Conservation (phyloP, 352 stramenopile species). For the Phytopythium mirpurense region DNA sequence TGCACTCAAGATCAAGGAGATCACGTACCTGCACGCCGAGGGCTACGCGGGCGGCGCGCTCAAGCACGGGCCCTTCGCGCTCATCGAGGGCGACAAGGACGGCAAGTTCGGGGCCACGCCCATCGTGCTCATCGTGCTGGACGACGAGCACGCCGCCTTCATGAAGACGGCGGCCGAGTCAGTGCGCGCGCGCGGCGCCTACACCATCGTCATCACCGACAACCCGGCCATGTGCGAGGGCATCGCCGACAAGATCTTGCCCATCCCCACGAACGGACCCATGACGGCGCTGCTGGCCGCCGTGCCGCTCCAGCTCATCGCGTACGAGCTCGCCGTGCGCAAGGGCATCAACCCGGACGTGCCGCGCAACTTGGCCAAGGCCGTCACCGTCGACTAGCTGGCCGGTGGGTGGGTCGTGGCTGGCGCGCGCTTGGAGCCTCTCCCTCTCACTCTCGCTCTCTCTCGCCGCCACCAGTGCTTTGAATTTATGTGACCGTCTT, state of each 20-base stretch:
- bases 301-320: constrained; percentile 96
- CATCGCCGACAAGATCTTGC: constrained; percentile 92
- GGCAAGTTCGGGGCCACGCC: constrained; percentile 94
- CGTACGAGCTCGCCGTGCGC: constrained; percentile 96
- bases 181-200: constrained; percentile 93
- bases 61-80: constrained; percentile 98
- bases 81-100: constrained; percentile 94
- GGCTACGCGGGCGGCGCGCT: constrained; percentile 96
- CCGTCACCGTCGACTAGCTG: constrained; percentile 97
- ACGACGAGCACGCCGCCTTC: constrained; percentile 95
- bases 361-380: constrained; percentile 98
- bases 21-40: constrained; percentile 98
- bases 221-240: constrained; percentile 91
- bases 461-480: background rate
- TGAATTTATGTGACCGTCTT: background rate
- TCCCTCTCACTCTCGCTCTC: too few species aligned
- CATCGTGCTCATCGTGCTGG: constrained; percentile 96
- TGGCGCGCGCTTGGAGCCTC: background rate
- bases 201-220: constrained; percentile 98
- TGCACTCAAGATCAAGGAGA: constrained; percentile 99
- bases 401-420: background rate
- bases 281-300: constrained; percentile 95
- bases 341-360: constrained; percentile 98
- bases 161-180: constrained; percentile 96
- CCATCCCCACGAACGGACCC: constrained; percentile 95